Conservation (phyloP, 805 yeast genomes). For the Metschnikowia lunata region DNA sequence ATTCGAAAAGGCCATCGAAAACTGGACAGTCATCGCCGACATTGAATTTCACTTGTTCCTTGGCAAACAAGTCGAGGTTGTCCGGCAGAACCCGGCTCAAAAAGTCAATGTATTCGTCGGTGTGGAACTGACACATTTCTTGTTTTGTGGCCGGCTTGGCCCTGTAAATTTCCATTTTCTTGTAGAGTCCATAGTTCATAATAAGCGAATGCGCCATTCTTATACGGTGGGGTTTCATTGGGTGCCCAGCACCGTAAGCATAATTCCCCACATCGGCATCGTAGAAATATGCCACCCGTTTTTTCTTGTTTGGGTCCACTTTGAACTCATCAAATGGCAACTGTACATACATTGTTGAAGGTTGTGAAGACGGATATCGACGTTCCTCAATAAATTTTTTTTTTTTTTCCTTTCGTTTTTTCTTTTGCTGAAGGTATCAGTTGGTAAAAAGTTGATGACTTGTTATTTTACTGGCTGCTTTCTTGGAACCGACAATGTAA, state of each 20-base stretch:
- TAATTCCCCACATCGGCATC: slow-evolving; percentile 91
- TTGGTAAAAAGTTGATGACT: no score
- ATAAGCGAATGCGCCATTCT: slow-evolving; percentile 97
- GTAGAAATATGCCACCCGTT: slow-evolving; percentile 42
- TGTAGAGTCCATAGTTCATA: slow-evolving; percentile 94
- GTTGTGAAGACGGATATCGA: neutral
- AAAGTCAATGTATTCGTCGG: slow-evolving; percentile 95
- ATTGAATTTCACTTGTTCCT: slow-evolving; percentile 87
- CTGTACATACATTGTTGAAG: slow-evolving; percentile 32
- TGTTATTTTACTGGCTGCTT: no score
- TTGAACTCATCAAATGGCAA: slow-evolving; percentile 44
- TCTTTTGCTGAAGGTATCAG: no score
- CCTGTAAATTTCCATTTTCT: slow-evolving; percentile 94
- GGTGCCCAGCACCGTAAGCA: slow-evolving; percentile 98
- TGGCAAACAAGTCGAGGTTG: slow-evolving; percentile 78
- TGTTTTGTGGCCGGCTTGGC: slow-evolving; percentile 98
- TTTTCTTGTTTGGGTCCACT: slow-evolving; percentile 39
- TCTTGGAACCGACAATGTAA: no score
- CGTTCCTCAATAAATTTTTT: no score
- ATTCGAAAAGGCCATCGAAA: slow-evolving; percentile 73
- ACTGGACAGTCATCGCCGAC: slow-evolving; percentile 88
- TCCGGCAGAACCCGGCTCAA: slow-evolving; percentile 88
- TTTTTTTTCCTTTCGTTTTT: no score
- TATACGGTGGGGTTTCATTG: slow-evolving; percentile 98
- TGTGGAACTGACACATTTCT: slow-evolving; percentile 97